Base-by-base conservation (phyloP, 345 rosid species). In the Hibiscus mutabilis region DNA sequence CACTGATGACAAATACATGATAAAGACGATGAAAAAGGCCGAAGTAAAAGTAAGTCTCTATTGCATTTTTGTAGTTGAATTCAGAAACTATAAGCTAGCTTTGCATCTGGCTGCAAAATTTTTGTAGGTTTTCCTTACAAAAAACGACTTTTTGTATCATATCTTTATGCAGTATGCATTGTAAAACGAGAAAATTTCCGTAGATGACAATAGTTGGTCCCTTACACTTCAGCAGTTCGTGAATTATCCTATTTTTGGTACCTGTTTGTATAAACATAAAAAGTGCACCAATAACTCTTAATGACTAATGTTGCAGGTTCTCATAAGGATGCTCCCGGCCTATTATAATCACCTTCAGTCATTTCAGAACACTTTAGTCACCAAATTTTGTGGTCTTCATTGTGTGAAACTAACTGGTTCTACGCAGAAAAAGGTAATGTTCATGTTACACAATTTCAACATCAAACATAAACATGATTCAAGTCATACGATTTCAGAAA, bases 1-100 rank as follows among this genome's bases (percentile, higher is more conserved):
- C 29, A 83, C 87, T 55, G 99, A 95, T 76, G 97, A 95, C 60
- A 84, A 88, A 6, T 95, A 95, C 87, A 95, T 95, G 99, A 92
- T 95, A 67, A 95, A 95, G 85, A 95, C 99, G 2, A 84, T 95
- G 91, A 95, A 86, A 86, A 95, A 95, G 80, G 90, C 99, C n/a
- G 99, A 95, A 92, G 92, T 83, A 15, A 95, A 95, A 84, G 99
- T 88, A 73, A 76, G 83, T 55, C 8, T 49, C n/a, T 19, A 4
- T 21, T 47, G 53, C 53, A 16, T 53, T 58, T 55, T 24, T 56
- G 15, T 22, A 21, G 29, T 56, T 56, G 27, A 19, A 56, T 56
- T 21, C 25, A 13, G 27, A 56, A 56, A 21, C 60, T 21, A 56
- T 56, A 21, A 56, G 60, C 60, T 21, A 35, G 9, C 40, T 35